Conservation (phyloP, 129 eudicot species). For the Helianthus tuberosus region DNA sequence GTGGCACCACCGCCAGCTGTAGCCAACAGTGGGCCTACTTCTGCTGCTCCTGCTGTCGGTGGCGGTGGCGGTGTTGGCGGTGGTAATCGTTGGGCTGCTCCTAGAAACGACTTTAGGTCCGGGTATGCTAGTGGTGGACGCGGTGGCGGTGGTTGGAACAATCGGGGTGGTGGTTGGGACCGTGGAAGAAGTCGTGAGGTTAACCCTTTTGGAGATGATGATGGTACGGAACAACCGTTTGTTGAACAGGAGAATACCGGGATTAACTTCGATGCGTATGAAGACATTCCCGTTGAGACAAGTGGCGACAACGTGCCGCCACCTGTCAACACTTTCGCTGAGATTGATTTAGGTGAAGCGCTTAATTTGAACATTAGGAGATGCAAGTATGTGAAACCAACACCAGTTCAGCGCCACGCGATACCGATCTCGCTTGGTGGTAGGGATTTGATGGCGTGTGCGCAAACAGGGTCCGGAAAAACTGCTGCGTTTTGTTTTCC, state of each 20-base stretch:
- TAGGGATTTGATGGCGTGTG: no score
- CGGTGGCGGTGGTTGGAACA: slow-evolving; percentile 67
- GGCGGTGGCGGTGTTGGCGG: slow-evolving; percentile 2
- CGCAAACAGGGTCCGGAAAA: no score
- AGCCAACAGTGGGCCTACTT: slow-evolving; percentile 33
- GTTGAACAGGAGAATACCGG: slow-evolving; percentile 62
- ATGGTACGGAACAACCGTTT: slow-evolving; percentile 37
- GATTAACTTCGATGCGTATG: slow-evolving; percentile 82
- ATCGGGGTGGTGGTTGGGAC: slow-evolving; percentile 60
- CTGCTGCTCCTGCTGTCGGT: slow-evolving; percentile 32
- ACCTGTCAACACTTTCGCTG: slow-evolving; percentile 78
- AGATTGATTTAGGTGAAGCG: slow-evolving; percentile 78
- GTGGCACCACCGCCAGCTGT: slow-evolving; percentile 38
- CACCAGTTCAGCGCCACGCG: slow-evolving; percentile 43
- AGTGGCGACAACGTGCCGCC: slow-evolving; percentile 34
- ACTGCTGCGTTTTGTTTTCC: no score
- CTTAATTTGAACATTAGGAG: slow-evolving; percentile 67
- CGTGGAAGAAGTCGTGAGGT: slow-evolving; percentile 21
- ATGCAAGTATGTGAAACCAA: slow-evolving; percentile 84
- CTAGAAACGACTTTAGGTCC: slow-evolving; percentile 44
- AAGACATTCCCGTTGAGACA: slow-evolving; percentile 86
- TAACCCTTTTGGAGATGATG: slow-evolving; percentile 36
- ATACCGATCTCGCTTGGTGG: no score
- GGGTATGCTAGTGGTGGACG: slow-evolving; percentile 41
- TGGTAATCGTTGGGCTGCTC: slow-evolving; percentile 40